Evolutionary conservation across 2,329 filamentous ascomycete species (phyloP), one percentile per base, ranked within the genome.

Genomic region (Blastomyces gilchristii): DNA sequence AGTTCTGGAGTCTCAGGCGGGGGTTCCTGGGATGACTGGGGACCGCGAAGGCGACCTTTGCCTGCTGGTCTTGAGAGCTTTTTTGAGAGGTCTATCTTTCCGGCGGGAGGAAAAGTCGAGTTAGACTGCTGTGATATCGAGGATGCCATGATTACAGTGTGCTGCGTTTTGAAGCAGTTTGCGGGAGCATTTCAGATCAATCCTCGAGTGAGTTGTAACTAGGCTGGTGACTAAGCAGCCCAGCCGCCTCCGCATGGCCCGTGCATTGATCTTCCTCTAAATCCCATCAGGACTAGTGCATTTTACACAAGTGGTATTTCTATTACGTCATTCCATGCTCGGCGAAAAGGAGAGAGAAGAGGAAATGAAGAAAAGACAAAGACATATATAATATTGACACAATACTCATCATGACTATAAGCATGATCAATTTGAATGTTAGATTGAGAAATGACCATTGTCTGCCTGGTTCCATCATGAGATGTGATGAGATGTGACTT

Each of bases 1-100:
- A 97, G 82, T 49, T 81, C 73, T 58, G 91, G 91, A 37, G 92
- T 96, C 68, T 83, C 81, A 64, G 92, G 92, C 56, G 88, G 80
- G 65, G 91, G 87, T 28, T 79, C 76, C 66, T 72, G 70, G 52
- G 69, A 63, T 39, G 68, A 64, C 50, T 68, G 65, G 28, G 69
- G 63, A 11, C 62, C 52, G 5, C n/a, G 31, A 34, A 72, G 75
- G 65, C 74, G 70, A 58, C 68, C 71, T 57, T 65, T 72, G 47
- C 75, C 72, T 54, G 45, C n/a, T 72, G 71, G 57, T 73, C 70
- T 25, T 3, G 71, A 71, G 11, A 78, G 69, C 60, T 76, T 78
- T 63, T 77, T 72, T 1, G 76, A 77, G 5, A 78, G 67, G 54
- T 77, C 73, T n/a, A 73, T 65, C 62, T 71, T 56, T 31, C 41